Evolutionary conservation across 176 grass and related monocot species (phyloP).

Genomic region (Oryza meridionalis): DNA sequence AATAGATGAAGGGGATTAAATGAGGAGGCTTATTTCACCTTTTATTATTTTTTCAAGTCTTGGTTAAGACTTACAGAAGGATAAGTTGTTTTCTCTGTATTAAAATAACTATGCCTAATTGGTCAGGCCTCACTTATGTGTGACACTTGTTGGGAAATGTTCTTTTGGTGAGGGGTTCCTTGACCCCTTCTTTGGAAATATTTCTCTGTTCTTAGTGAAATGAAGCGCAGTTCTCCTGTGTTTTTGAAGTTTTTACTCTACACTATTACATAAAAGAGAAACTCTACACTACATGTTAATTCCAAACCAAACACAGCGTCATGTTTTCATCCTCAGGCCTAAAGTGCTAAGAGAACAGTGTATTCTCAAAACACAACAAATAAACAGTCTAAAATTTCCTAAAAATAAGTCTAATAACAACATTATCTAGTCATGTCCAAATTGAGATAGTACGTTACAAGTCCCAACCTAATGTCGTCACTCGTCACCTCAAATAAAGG

Average conservation of each 20-base stretch:
- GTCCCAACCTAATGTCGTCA: neutral
- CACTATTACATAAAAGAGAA: no score
- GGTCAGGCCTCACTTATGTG: no score
- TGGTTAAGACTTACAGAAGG: neutral
- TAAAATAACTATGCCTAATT: neutral
- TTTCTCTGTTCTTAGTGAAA: no score
- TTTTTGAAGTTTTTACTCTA: no score
- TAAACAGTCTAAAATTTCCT: neutral
- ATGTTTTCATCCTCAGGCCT: neutral
- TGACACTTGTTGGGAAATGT: no score
- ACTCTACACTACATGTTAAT: neutral
- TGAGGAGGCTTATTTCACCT: neutral
- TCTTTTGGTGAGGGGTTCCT: no score
- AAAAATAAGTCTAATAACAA: neutral
- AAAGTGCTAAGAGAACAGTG: neutral
- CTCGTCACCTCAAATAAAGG: neutral
- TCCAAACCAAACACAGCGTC: neutral
- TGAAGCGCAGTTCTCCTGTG: no score
- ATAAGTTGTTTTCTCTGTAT: neutral
- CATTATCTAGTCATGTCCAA: neutral
- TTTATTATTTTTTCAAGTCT: neutral
- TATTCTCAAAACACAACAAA: neutral
- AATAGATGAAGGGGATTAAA: conserved; percentile 4
- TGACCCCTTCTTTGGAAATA: no score
- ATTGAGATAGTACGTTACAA: neutral